phyloP scores from a whole-genome alignment of 345 rosid genomes.

The Syzygium aromaticum region DNA sequence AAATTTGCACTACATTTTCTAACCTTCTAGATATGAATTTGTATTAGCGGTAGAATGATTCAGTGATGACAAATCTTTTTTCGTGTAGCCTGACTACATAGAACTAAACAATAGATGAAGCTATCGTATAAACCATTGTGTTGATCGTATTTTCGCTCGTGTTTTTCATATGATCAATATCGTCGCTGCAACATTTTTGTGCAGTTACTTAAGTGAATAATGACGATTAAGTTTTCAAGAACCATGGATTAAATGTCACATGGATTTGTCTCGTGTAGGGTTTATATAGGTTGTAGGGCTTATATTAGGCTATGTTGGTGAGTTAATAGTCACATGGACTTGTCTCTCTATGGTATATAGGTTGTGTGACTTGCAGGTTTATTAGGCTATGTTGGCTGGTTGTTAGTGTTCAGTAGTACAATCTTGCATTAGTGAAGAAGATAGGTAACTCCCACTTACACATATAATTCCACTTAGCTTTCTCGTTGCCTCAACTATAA shows the following conservation, averaged over 20 bases:
- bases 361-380: neutral
- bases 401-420: neutral
- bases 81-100: rapidly evolving
- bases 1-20: neutral
- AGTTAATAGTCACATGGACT: neutral
- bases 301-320: neutral
- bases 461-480: neutral
- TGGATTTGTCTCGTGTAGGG: neutral
- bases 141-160: rapidly evolving
- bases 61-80: neutral
- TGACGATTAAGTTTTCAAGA: neutral
- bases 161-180: neutral
- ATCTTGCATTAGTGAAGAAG: neutral
- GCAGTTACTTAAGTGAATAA: neutral
- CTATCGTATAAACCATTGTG: neutral
- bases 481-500: neutral
- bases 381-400: neutral
- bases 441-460: neutral
- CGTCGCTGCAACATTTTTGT: neutral
- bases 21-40: neutral
- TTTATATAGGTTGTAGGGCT: neutral
- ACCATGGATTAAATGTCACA: neutral
- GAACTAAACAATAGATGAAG: neutral
- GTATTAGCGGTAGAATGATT: neutral
- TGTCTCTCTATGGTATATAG: neutral